Evolutionary conservation across 108 stramenopile genomes (phyloP), one percentile per base, ranked within the genome.

Genomic region (Conticribra guillardii): DNA sequence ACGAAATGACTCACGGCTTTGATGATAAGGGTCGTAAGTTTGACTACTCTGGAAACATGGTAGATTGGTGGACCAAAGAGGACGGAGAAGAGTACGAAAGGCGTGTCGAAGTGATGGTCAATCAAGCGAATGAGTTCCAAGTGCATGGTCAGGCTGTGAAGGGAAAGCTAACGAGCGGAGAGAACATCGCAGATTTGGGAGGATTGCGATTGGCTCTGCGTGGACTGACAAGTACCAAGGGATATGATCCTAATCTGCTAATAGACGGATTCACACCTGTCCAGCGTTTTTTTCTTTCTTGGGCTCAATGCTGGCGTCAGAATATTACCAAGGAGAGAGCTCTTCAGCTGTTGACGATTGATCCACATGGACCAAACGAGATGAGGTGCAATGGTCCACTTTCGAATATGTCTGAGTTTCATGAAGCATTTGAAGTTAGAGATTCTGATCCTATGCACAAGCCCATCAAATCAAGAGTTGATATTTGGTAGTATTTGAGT

Each of bases 1-100:
- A 95, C 51, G 94, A 92, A 76, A 95, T 95, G 89, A 90, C 89
- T 16, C 94, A 95, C 55, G 94, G 89, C 9, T 92, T 91, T 70
- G 94, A 95, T 61, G 94, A 91, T 47, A 86, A 95, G 82, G 94
- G 94, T 44, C 72, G 88, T 3, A 92, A 95, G 65, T 95, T 86
- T 64, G 85, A 95, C 58, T 62, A 45, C 51, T 74, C 75, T 26
- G 93, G 93, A 9, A 89, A 87, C 64, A 80, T 95, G 85, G 73
- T 76, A 7, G 88, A 95, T 73, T 95, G 94, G 94, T 95, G 94
- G 94, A 88, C 85, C 0, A 69, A 74, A 50, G 83, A 84, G 30
- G 89, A 89, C 52, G 81, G 59, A 45, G 67, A 82, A 23, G 89
- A 90, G 49, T 90, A 85, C 47, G 85, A 87, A 67, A 61, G 71